Base-by-base conservation (phyloP, 179 eudicot genomes). In the Silene noctiflora region DNA sequence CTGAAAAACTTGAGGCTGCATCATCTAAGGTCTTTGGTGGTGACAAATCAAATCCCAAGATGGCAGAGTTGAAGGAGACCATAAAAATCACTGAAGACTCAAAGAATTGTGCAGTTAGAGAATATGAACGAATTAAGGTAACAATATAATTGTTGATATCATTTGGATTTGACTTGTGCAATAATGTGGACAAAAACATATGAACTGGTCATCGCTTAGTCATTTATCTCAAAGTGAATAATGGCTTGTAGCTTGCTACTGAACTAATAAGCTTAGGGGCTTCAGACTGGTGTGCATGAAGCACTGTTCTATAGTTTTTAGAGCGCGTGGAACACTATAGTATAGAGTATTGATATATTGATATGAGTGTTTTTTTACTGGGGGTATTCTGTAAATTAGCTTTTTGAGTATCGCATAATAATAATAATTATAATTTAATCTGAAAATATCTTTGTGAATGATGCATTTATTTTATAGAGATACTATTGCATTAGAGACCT, bases 121-220 rank as follows among this genome's bases (percentile, higher is more conserved):
- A 92, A 77, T 92, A 94, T 76, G 93, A 87, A 67, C 86, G 90
- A 77, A 93, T 95, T 79, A 95, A 95, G 98, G 99, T 95, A 88
- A 62, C 22, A n/a, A 68, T 31, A 24, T 31, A 5, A 35, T 4
- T 46, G 24, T 24, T n/a, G 13, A 72, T 39, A 42, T 55, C 70
- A 67, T 35, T 69, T 64, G 51, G 51, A 59, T 56, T 35, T 24
- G 14, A 63, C 31, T 66, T 55, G 44, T 69, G 12, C 19, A 2
- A 16, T 25, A 13, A 33, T 72, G 21, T 67, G 14, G 20, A 35
- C 51, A 25, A 22, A 21, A 58, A 9, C 67, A 68, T 25, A 21
- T 42, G 61, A 70, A 70, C 71, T 48, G 44, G 17, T 56, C 48
- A 60, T 20, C 46, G 0, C 48, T 42, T 42, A 42, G 48, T 42